Base-by-base conservation (phyloP, 2,329 filamentous ascomycete genomes). In the Aspergillus floridensis region DNA sequence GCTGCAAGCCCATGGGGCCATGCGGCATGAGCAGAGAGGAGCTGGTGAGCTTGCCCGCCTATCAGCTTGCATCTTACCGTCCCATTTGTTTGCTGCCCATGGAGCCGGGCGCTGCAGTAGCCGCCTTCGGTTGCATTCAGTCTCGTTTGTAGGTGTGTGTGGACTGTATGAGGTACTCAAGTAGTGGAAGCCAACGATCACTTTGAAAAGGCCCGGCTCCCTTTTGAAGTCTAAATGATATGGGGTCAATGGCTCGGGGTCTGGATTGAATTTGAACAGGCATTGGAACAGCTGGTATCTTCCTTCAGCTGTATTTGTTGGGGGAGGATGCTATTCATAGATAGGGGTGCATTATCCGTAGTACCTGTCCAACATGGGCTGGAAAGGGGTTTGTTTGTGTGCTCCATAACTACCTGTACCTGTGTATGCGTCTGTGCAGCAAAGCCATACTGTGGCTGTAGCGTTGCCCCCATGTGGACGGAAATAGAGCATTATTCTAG, bases 41-140 rank as follows among this genome's bases (percentile, higher is more conserved):
- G 49, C 31, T 26, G 26, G 31, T 59, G 57, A 59, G 35, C 52
- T 31, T 35, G 31, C 56, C 52, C 51, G 35, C 52, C 51, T 51
- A 53, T 50, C 31, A 56, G 24, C 49, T 29, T 32, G 38, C 49
- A 46, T 51, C 48, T 49, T 29, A 16, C 26, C 4, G 6, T 16
- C 38, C 38, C 52, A 38, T 47, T 55, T 19, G 41, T 19, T 32
- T 55, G 53, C 53, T 55, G 53, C 52, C 21, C 38, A 46, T 57
- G 26, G 35, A 49, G 59, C 31, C 53, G 38, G 35, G 26, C 52
- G 59, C 58, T 61, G 51, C 56, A 61, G 59, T 56, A 59, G 56
- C 52, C 59, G 59, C 59, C 56, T 38, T 49, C 48, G 14, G 44
- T 56, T 35, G 24, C 41, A 49, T 14, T n/a, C 57, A 35, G 51